These are phyloP conservation scores for Chalciporus pseudorubinellus DNA, from an alignment of 768 basidiomycete genomes.

Conservation along the genomic window DNA sequence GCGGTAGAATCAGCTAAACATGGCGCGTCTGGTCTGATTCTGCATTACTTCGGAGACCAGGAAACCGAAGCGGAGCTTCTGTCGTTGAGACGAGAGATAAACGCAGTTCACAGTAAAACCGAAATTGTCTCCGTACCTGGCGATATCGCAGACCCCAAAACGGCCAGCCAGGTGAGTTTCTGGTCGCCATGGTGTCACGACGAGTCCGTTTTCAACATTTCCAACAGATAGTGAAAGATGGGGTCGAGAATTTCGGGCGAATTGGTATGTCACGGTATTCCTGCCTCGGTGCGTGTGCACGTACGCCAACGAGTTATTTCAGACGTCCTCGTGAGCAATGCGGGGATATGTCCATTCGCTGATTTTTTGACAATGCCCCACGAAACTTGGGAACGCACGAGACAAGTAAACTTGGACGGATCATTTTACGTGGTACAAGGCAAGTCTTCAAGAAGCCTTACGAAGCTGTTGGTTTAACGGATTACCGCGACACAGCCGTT, in stretches of 20 bases:
- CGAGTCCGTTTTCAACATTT: neutral
- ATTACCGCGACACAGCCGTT: conserved; percentile 57
- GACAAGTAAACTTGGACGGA: conserved; percentile 68
- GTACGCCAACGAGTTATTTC: neutral
- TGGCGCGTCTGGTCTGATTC: conserved; percentile 58
- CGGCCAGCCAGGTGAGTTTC: conserved; percentile 49
- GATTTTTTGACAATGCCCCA: conserved; percentile 62
- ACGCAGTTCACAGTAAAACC: conserved; percentile 36
- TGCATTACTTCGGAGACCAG: conserved; percentile 67
- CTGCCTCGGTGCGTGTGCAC: conserved; percentile 26
- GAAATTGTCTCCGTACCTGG: conserved; percentile 54
- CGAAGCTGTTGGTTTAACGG: conserved; percentile 1
- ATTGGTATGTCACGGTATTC: conserved; percentile 58
- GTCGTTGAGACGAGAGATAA: conserved; percentile 46
- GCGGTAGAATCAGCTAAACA: conserved; percentile 64
- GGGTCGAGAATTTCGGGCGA: conserved; percentile 57
- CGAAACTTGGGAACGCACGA: conserved; percentile 44
- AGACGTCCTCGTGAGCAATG: conserved; percentile 55
- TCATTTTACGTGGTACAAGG: conserved; percentile 72
- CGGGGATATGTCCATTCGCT: conserved; percentile 75
- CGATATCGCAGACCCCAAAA: conserved; percentile 59
- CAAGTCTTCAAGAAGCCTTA: conserved; percentile 22
- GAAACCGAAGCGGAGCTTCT: conserved; percentile 50
- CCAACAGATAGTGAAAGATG: conserved; percentile 57
- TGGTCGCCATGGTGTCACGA: neutral